Conservation (phyloP, 192 early-diverging fungal genomes). For the Rhizoclosmatium globosum region DNA sequence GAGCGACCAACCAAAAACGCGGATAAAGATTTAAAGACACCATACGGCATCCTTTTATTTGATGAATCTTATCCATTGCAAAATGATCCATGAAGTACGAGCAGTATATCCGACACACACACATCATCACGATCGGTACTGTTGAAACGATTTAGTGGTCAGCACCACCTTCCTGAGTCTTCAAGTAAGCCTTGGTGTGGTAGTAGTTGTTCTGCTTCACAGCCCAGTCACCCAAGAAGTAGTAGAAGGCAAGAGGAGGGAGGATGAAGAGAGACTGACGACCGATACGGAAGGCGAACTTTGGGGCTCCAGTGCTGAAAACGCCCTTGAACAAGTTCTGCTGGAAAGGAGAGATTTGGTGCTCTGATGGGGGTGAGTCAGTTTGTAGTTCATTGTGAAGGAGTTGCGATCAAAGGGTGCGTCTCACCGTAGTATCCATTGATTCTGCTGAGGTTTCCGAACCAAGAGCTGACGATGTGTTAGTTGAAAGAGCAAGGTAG, state of each 20-base stretch:
- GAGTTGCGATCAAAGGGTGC: background rate
- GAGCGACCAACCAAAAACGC: no score
- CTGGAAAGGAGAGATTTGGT: conserved; percentile 60
- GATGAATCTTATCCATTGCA: no score
- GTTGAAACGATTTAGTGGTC: no score
- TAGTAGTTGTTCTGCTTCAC: conserved; percentile 43
- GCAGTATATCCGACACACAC: no score
- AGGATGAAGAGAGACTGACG: conserved; percentile 49
- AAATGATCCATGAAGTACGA: no score
- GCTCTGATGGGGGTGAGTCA: conserved; percentile 36
- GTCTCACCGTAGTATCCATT: conserved; percentile 27
- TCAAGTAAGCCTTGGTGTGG: conserved; percentile 33
- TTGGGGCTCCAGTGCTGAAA: conserved; percentile 51
- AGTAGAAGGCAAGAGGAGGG: conserved; percentile 55
- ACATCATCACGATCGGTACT: no score
- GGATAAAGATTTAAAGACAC: no score
- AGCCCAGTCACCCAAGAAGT: conserved; percentile 52
- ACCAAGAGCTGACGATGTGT: conserved; percentile 15
- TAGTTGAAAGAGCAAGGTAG: background rate
- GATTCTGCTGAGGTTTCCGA: conserved; percentile 36
- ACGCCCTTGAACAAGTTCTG: conserved; percentile 58
- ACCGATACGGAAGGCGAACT: conserved; percentile 42
- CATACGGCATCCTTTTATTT: no score
- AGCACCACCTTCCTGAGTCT: conserved; percentile 5
- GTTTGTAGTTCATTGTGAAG: background rate